Base-by-base conservation (phyloP, 495 filamentous ascomycete species). In the Wilcoxina mikolae region DNA sequence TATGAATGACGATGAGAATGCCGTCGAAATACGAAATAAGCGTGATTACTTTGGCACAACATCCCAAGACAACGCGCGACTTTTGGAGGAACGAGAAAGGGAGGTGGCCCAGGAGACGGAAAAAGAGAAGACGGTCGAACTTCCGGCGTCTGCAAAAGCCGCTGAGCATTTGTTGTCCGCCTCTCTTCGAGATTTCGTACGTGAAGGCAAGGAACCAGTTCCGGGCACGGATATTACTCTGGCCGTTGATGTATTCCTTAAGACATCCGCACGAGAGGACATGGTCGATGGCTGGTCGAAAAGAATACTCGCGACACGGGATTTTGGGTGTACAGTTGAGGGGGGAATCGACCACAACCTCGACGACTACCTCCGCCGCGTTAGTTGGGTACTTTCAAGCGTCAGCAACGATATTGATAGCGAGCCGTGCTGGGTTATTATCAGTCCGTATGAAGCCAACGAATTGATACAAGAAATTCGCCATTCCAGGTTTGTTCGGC, bases 71-170 rank as follows among this genome's bases (percentile, higher is more conserved):
- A 61, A 66, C 2, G 69, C 72, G 0, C 62, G 66, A 0, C 67
- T 84, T 1, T 70, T 81, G 15, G 81, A 88, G 61, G 82, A 85
- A 58, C 81, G 84, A 50, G 83, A 86, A 60, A 72, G 82, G 0
- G 80, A 87, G 57, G 69, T 85, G 0, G 72, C 75, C 0, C 77
- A 76, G 1, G 81, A 86, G 56, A 70, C 77, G 24, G 76, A 85
- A 57, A 67, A 70, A 38, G 78, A 87, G 55, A 65, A 68, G 10
- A 66, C 85, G 28, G 58, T 78, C 0, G 60, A 82, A 55, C 60
- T 68, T 2, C 78, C 82, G 2, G 59, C 60, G 1, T 17, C 56
- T 0, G 65, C 62, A 10, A 15, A 56, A 7, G 69, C 81, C 0
- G 57, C 48, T 0, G 1, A 4, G 0, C 80, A 81, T 55, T 20